Evolutionary conservation across 176 grass and related monocot genomes (phyloP).

Genomic region (Eremochloa ophiuroides): DNA sequence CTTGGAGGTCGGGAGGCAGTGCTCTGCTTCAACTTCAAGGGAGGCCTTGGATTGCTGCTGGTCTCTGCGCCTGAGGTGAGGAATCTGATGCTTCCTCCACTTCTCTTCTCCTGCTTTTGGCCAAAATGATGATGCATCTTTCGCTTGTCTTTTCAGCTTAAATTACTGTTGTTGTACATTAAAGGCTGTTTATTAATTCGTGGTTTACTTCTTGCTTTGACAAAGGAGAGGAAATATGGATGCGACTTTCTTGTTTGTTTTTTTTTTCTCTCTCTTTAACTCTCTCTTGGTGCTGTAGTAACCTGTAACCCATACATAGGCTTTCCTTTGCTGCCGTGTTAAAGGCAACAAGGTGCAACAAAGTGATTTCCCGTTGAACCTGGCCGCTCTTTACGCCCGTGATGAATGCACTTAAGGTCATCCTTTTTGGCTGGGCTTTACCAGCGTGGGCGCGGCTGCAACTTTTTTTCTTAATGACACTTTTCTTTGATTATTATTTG

Average conservation of each 20-base stretch:
- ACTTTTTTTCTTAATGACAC: slow-evolving; percentile 20
- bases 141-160: neutral
- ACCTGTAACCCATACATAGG: neutral
- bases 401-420: slow-evolving; percentile 44
- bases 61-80: slow-evolving; percentile 34
- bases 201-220: slow-evolving; percentile 22
- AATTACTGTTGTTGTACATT: neutral
- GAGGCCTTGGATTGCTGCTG: neutral
- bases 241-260: neutral
- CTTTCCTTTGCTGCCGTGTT: slow-evolving; percentile 27
- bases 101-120: neutral
- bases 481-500: neutral
- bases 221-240: slow-evolving; percentile 1
- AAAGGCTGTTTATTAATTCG: neutral
- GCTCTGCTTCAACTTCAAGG: neutral
- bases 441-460: slow-evolving; percentile 16
- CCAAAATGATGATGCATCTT: neutral
- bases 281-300: neutral
- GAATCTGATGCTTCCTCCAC: slow-evolving; percentile 18
- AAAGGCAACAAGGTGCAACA: slow-evolving; percentile 23
- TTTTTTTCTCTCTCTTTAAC: neutral
- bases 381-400: slow-evolving; percentile 21
- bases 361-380: slow-evolving; percentile 21
- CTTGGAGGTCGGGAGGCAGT: slow-evolving; percentile 17
- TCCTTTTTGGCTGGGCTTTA: slow-evolving; percentile 24